phyloP scores from a whole-genome alignment of 805 yeast genomes.

The Candida verbasci region DNA sequence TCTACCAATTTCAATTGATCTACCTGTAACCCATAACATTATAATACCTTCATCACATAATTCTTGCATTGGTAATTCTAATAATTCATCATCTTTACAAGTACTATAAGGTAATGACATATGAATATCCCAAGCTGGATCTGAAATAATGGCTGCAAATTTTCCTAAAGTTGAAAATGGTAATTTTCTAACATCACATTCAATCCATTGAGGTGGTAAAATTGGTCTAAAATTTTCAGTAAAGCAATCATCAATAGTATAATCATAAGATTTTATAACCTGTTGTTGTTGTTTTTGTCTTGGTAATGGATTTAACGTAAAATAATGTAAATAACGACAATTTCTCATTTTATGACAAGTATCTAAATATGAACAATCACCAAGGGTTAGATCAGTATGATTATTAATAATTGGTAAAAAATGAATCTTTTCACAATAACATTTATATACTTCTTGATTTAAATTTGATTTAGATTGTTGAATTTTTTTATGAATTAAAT shows the following conservation, averaged over 20 bases:
- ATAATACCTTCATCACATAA: conserved; percentile 83
- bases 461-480: conserved; percentile 12
- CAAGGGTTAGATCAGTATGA: conserved; percentile 67
- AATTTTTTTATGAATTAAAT: conserved; percentile 12
- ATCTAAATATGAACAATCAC: conserved; percentile 91
- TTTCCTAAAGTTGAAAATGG: conserved; percentile 72
- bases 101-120: conserved; percentile 79
- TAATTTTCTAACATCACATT: conserved; percentile 73
- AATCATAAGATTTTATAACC: conserved; percentile 25
- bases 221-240: conserved; percentile 29
- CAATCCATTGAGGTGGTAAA: conserved; percentile 77
- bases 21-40: conserved; percentile 91
- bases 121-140: conserved; percentile 97
- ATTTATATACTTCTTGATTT: conserved; percentile 16
- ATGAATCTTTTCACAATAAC: conserved; percentile 23
- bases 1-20: conserved; percentile 86
- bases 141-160: conserved; percentile 80
- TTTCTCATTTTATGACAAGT: conserved; percentile 83
- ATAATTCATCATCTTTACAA: conserved; percentile 70
- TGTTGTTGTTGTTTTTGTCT: conserved; percentile 2
- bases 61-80: conserved; percentile 57
- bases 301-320: conserved; percentile 40
- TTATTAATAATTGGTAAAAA: conserved; percentile 24
- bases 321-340: conserved; percentile 81
- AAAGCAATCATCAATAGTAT: conserved; percentile 46